These are phyloP conservation scores for Hortaea sp. DNA, from an alignment of 2,329 filamentous ascomycete species.

Conservation along the genomic window DNA sequence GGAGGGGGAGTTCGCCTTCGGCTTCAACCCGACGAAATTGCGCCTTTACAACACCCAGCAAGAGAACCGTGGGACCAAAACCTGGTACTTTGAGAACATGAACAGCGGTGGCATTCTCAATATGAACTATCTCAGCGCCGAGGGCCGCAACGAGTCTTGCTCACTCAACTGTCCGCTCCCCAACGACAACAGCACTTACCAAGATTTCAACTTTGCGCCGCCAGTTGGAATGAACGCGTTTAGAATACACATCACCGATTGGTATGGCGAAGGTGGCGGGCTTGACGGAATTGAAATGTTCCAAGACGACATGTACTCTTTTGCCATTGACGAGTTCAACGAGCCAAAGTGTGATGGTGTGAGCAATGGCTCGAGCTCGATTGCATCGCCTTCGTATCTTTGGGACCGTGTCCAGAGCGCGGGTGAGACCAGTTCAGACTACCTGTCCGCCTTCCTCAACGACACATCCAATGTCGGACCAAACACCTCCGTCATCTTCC, in stretches of 20 bases:
- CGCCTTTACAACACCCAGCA: conserved; percentile 79
- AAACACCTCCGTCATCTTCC: conserved; percentile 61
- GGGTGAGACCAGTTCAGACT: conserved; percentile 60
- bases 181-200: conserved; percentile 55
- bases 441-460: conserved; percentile 60
- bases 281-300: conserved; percentile 80
- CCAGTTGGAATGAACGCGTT: conserved; percentile 79
- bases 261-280: conserved; percentile 78
- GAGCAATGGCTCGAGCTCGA: conserved; percentile 53
- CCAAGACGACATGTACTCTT: conserved; percentile 58
- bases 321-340: conserved; percentile 80
- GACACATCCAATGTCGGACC: conserved; percentile 32
- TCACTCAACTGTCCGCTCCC: conserved; percentile 79
- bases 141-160: conserved; percentile 60
- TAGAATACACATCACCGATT: conserved; percentile 73
- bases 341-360: conserved; percentile 68
- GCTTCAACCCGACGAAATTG: conserved; percentile 77
- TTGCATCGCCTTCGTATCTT: conserved; percentile 51
- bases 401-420: conserved; percentile 61
- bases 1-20: conserved; percentile 73
- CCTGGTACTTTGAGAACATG: conserved; percentile 75
- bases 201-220: conserved; percentile 91
- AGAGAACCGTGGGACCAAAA: conserved; percentile 72
- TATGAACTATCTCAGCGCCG: conserved; percentile 71
- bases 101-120: conserved; percentile 93